These are phyloP conservation scores for Mycotypha africana DNA, from an alignment of 371 early-diverging fungal species.

Conservation along the genomic window DNA sequence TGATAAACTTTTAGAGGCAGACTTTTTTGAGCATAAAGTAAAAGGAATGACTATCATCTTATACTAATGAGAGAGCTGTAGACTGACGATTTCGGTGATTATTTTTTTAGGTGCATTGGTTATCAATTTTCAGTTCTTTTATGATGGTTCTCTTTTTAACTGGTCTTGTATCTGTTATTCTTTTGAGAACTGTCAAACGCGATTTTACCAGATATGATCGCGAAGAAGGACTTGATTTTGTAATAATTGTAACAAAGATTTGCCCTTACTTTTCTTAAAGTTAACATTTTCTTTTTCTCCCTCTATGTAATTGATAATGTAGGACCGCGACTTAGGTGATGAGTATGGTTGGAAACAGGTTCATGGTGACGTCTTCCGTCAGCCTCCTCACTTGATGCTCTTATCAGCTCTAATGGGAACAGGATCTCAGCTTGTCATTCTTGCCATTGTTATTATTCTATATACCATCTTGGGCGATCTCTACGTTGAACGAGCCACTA, in stretches of 20 bases:
- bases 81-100: too few species aligned
- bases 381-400: conserved; percentile 64
- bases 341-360: conserved; percentile 92
- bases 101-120: conserved; percentile 69
- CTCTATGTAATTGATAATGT: conserved; percentile 1
- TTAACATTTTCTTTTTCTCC: too few species aligned
- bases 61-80: too few species aligned
- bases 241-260: conserved; percentile 12
- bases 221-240: conserved; percentile 72
- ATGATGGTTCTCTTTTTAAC: conserved; percentile 80
- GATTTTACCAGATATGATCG: conserved; percentile 82
- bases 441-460: conserved; percentile 62
- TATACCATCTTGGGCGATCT: conserved; percentile 70
- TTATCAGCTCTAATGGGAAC: conserved; percentile 71
- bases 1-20: conserved; percentile 63
- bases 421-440: conserved; percentile 64
- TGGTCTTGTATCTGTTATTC: conserved; percentile 69
- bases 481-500: conserved; percentile 73
- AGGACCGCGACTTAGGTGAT: conserved; percentile 80
- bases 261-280: too few species aligned
- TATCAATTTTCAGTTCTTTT: conserved; percentile 80
- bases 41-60: too few species aligned
- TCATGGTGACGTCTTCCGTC: conserved; percentile 84
- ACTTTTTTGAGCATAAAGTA: conserved; percentile 79
- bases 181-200: conserved; percentile 67